These are phyloP conservation scores for Amylocarpus encephaloides DNA, from an alignment of 2,329 filamentous ascomycete genomes.

Conservation along the genomic window DNA sequence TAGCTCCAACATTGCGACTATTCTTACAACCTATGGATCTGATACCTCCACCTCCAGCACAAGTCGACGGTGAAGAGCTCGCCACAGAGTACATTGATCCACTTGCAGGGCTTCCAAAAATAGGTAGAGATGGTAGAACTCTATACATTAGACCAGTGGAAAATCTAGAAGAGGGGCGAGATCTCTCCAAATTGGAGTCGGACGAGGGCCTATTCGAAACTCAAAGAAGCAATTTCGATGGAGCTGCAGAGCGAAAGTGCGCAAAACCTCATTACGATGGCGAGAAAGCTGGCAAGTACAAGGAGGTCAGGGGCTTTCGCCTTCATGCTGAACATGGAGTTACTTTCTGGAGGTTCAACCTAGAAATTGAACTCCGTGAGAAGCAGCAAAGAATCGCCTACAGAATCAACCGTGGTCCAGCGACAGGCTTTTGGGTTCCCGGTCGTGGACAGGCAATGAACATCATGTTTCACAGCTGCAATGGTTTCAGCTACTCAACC, in stretches of 20 bases:
- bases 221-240: conserved; percentile 48
- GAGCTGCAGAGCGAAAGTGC: conserved; percentile 45
- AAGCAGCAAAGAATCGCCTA: conserved; percentile 85
- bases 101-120: conserved; percentile 77
- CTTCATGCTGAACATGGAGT: conserved; percentile 79
- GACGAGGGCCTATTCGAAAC: conserved; percentile 79
- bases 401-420: conserved; percentile 86
- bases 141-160: conserved; percentile 88
- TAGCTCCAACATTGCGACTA: conserved; percentile 72
- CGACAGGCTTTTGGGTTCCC: conserved; percentile 91
- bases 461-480: conserved; percentile 98
- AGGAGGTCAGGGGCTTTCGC: conserved; percentile 74
- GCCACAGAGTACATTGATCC: conserved; percentile 83
- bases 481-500: conserved; percentile 81
- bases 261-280: conserved; percentile 58
- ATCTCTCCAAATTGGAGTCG: conserved; percentile 73
- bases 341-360: conserved; percentile 96
- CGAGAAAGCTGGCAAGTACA: conserved; percentile 73
- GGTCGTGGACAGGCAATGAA: conserved; percentile 84
- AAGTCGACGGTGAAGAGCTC: conserved; percentile 59
- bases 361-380: conserved; percentile 79
- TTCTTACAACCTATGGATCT: conserved; percentile 84
- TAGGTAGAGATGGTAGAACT: conserved; percentile 77
- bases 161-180: conserved; percentile 68
- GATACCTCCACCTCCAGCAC: conserved; percentile 67